Evolutionary conservation across 306 rosid genomes (phyloP).

Genomic region (Castanospermum australe): DNA sequence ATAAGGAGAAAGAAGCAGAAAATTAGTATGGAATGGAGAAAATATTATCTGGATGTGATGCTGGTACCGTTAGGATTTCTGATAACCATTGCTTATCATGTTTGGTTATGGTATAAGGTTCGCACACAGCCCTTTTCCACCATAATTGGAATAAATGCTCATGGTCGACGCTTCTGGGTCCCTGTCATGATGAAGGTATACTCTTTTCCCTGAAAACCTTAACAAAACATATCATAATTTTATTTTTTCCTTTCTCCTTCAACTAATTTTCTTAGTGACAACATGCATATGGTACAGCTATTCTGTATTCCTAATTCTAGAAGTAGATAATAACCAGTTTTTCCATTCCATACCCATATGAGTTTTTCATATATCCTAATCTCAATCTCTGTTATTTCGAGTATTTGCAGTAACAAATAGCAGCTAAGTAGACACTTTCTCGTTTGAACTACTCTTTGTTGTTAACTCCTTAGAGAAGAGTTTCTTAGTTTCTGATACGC

Average conservation of each 20-base stretch:
- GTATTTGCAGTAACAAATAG: neutral
- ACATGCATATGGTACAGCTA: neutral
- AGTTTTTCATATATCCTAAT: neutral
- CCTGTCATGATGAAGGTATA: conserved; percentile 79
- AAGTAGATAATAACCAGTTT: neutral
- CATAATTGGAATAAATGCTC: conserved; percentile 70
- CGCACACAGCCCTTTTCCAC: conserved; percentile 70
- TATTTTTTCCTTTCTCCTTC: neutral
- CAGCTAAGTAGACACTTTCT: neutral
- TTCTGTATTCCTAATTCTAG: neutral
- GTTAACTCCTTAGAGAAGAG: neutral
- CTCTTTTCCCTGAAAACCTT: neutral
- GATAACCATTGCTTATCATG: conserved; percentile 55
- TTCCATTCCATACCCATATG: neutral
- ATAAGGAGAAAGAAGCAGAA: neutral
- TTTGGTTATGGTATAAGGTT: conserved; percentile 84
- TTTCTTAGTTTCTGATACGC: neutral
- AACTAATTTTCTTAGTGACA: neutral
- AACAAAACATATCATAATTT: neutral
- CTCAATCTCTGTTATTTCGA: neutral
- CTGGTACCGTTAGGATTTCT: conserved; percentile 74
- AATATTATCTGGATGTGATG: conserved; percentile 72
- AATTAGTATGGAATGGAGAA: conserved; percentile 69
- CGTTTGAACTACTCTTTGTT: too few relatives aligned
- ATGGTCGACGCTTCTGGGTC: conserved; percentile 80